A percentile compares a stretch with the other conserved stretches of the same genome.
Evolutionary conservation across 2,329 filamentous ascomycete species (phyloP).

Genomic region (Aspergillus sp.): DNA sequence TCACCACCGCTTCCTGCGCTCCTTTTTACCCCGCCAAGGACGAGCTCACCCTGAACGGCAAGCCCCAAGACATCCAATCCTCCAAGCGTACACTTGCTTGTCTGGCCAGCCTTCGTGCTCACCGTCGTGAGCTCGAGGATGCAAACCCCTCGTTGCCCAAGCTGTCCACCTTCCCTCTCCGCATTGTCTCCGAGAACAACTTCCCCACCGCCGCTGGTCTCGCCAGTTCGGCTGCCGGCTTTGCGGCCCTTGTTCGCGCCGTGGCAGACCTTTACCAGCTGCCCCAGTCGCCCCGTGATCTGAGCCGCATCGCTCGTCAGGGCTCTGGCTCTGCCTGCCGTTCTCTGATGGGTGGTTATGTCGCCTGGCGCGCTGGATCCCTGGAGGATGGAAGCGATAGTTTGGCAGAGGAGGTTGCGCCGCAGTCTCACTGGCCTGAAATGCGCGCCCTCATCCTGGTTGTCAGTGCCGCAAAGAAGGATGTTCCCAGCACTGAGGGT

Average conservation of each 20-base stretch:
- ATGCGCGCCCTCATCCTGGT: conserved; percentile 94
- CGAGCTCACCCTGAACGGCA: conserved; percentile 80
- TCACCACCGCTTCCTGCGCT: conserved; percentile 93
- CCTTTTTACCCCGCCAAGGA: conserved; percentile 66
- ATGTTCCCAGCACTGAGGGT: conserved; percentile 84
- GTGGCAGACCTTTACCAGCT: conserved; percentile 92
- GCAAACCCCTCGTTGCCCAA: conserved; percentile 74
- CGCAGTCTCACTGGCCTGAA: conserved; percentile 87
- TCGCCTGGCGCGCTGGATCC: conserved; percentile 84
- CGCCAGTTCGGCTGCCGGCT: conserved; percentile 64
- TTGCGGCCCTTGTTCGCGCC: conserved; percentile 69
- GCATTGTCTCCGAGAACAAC: conserved; percentile 95
- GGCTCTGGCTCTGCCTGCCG: conserved; percentile 94
- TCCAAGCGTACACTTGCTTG: conserved; percentile 92
- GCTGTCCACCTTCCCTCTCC: conserved; percentile 74
- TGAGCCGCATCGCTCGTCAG: conserved; percentile 87
- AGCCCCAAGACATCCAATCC: conserved; percentile 73
- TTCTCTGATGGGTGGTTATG: conserved; percentile 90
- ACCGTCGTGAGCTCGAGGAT: conserved; percentile 74
- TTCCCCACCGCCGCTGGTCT: conserved; percentile 97
- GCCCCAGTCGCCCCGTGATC: conserved; percentile 74
- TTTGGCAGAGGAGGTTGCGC: conserved; percentile 82
- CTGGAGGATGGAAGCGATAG: conserved; percentile 81
- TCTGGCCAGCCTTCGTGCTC: conserved; percentile 78
- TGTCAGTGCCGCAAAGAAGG: conserved; percentile 91